Evolutionary conservation across 345 rosid species (phyloP).

Genomic region (Toxicodendron radicans): DNA sequence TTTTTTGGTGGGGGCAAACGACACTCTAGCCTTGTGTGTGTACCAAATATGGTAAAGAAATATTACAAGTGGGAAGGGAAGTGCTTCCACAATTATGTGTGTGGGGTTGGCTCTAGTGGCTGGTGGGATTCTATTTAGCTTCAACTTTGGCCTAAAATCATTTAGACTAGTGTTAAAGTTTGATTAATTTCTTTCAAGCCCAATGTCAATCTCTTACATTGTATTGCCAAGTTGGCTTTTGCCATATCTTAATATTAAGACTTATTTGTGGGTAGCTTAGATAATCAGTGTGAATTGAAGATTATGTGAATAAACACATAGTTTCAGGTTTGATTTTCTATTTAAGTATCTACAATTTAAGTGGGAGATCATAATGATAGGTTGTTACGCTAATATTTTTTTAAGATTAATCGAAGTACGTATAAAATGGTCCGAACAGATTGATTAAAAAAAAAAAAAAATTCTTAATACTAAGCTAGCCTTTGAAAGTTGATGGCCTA

Average conservation of each 20-base stretch:
- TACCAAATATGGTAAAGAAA: conserved; percentile 25
- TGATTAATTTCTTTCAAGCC: background rate
- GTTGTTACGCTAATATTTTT: too few relatives aligned
- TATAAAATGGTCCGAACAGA: too few relatives aligned
- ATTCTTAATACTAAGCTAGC: background rate
- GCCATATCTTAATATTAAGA: background rate
- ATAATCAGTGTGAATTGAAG: too few relatives aligned
- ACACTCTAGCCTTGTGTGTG: conserved; percentile 7
- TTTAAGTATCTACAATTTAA: too few relatives aligned
- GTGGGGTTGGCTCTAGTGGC: conserved; percentile 9
- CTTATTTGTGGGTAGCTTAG: too few relatives aligned
- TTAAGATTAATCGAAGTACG: too few relatives aligned
- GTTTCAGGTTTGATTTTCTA: too few relatives aligned
- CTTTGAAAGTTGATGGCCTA: conserved; percentile 15
- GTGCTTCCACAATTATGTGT: conserved; percentile 17
- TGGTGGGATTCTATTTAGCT: background rate
- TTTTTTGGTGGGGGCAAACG: conserved; percentile 24
- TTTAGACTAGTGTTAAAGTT: background rate
- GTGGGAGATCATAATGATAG: too few relatives aligned
- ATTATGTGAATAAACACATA: too few relatives aligned
- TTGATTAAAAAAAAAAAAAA: too few relatives aligned
- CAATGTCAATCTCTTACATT: background rate
- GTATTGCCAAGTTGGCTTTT: conserved; percentile 25
- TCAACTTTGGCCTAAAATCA: background rate
- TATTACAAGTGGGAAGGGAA: conserved; percentile 15